Evolutionary conservation across 805 yeast species (phyloP), one percentile per base, ranked within the genome.

Genomic region (Monosporozyma unispora): DNA sequence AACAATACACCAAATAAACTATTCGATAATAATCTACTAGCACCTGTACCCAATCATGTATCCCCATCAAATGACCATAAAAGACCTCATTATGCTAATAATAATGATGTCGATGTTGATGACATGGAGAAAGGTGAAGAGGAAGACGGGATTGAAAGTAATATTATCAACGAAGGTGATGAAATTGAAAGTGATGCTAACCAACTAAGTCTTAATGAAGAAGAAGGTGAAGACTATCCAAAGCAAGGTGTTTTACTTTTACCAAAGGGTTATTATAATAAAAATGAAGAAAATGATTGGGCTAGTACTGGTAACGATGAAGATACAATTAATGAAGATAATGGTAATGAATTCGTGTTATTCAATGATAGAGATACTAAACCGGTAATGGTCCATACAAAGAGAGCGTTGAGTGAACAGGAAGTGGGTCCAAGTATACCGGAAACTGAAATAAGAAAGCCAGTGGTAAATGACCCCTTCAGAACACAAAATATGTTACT

Each of bases 201-300:
- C 31, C 56, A 56, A n/a, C 50, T 47, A n/a, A 51, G 49, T 44
- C 16, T 12, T 21, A 21, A 19, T 19, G 27, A 39, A 21, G 27
- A 54, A 2, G 58, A 52, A 31, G 11, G 41, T 10, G 19, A 19
- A 14, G 28, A 31, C 3, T 53, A 58, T 4, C 67, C 63, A 21
- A 58, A 54, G 25, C 62, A 60, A 19, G 65, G 64, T 9, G 59
- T 64, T 11, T 47, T 63, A 16, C 46, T 64, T 28, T 52, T 64
- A 41, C 68, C 68, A 11, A 62, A 62, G 38, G 57, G 54, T 14
- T 59, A 52, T 39, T 49, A 53, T 18, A 57, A 59, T 12, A 55
- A 53, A 23, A 54, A 54, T 9, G 56, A 51, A 28, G 25, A 19
- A n/a, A 18, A 37, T 11, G 22, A 44, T 44, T 25, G 25, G 23